Conservation (phyloP, 352 stramenopile species). For the Hyaloperonospora brassicae region DNA sequence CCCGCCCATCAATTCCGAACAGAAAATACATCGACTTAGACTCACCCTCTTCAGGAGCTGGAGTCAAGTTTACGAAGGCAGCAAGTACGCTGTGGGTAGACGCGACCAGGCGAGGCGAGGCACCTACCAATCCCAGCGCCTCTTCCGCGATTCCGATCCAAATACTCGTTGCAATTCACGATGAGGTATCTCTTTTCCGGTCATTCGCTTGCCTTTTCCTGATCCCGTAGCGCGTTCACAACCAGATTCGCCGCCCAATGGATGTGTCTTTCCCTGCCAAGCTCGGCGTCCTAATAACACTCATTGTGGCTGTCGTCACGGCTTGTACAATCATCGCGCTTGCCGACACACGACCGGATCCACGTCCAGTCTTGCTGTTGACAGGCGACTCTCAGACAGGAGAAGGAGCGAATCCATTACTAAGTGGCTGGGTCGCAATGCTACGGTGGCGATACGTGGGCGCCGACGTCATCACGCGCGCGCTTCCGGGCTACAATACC, state of each 20-base stretch:
- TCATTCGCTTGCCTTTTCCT: neutral
- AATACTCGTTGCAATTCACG: too few relatives aligned
- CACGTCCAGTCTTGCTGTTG: conserved; percentile 10
- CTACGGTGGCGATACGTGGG: conserved; percentile 30
- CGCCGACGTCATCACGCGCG: conserved; percentile 35
- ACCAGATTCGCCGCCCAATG: conserved; percentile 10
- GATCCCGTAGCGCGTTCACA: conserved; percentile 3
- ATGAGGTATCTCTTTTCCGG: neutral
- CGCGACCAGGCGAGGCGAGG: too few relatives aligned
- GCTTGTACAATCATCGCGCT: conserved; percentile 17
- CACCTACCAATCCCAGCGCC: too few relatives aligned
- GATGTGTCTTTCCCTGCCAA: conserved; percentile 4
- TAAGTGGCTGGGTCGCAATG: conserved; percentile 25
- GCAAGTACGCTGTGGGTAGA: too few relatives aligned
- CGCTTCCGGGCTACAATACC: conserved; percentile 32
- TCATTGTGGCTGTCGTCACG: conserved; percentile 9
- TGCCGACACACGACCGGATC: conserved; percentile 1
- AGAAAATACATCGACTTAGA: too few relatives aligned
- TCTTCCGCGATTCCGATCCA: too few relatives aligned
- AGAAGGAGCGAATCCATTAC: conserved; percentile 15
- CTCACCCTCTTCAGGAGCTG: too few relatives aligned
- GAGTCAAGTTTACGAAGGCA: too few relatives aligned
- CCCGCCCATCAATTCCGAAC: too few relatives aligned
- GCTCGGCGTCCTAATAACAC: conserved; percentile 3
- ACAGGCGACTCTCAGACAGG: conserved; percentile 39